These are phyloP conservation scores for Nicotiana sylvestris DNA, from an alignment of 257 asterid genomes.

Conservation along the genomic window DNA sequence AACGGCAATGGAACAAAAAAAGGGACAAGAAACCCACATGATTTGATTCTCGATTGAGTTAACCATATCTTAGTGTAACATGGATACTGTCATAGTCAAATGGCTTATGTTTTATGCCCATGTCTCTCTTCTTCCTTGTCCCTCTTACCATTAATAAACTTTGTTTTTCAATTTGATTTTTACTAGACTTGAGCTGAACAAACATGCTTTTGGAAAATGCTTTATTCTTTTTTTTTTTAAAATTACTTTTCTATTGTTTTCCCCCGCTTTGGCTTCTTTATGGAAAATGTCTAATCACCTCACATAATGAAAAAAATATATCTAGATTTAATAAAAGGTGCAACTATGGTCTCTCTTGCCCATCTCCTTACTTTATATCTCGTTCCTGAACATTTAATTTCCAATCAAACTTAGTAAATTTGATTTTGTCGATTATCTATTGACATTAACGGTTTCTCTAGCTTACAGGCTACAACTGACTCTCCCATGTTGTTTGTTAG, in stretches of 20 bases:
- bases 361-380: neutral
- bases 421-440: neutral
- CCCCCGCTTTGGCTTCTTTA: neutral
- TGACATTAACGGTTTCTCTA: neutral
- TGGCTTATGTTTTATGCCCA: neutral
- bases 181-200: neutral
- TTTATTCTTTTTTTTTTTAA: neutral
- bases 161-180: neutral
- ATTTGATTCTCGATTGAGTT: conserved; percentile 5
- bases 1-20: neutral
- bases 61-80: conserved; percentile 4
- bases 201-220: neutral
- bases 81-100: conserved; percentile 5
- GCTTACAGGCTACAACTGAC: neutral
- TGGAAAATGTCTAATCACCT: neutral
- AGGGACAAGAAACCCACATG: neutral
- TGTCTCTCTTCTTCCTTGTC: neutral
- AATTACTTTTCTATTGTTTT: neutral
- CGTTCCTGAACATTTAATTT: neutral
- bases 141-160: neutral
- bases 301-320: neutral
- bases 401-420: neutral
- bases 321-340: neutral
- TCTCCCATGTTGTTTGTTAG: neutral
- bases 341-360: no score